These are phyloP conservation scores for Marchantia polymorpha DNA, from an alignment of 225 moss, liverwort and hornwort genomes.

Conservation along the genomic window DNA sequence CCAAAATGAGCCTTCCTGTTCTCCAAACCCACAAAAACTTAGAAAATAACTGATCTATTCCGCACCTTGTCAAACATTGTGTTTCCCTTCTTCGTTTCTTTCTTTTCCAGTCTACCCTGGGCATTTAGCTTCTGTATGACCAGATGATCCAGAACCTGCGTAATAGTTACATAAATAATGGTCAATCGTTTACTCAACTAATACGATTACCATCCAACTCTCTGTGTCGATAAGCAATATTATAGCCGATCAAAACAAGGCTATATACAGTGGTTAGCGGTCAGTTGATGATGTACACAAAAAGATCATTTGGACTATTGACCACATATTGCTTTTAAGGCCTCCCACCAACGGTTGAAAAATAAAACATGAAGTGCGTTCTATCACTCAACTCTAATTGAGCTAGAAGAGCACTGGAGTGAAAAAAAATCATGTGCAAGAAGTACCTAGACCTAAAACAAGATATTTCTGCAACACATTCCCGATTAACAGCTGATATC, in stretches of 20 bases:
- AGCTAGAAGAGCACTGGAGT: too few species aligned
- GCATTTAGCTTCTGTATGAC: conserved; percentile 99
- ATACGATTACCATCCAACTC: too few species aligned
- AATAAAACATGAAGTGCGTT: too few species aligned
- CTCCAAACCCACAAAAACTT: neutral
- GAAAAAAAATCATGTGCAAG: neutral
- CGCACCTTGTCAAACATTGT: conserved; percentile 88
- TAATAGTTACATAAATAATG: neutral
- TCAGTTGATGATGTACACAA: too few species aligned
- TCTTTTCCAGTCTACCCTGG: conserved; percentile 96
- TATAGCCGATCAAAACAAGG: too few species aligned
- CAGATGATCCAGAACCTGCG: conserved; percentile 93
- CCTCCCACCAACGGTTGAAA: too few species aligned
- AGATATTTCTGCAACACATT: neutral
- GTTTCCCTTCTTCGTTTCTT: conserved; percentile 92
- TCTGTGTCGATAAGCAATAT: too few species aligned
- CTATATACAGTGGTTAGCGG: too few species aligned
- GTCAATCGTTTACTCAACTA: too few species aligned
- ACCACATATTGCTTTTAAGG: too few species aligned
- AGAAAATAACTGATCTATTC: neutral
- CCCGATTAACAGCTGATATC: neutral
- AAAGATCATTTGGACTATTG: too few species aligned
- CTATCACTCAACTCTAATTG: too few species aligned
- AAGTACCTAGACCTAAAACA: neutral
- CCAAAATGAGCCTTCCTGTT: neutral